Evolutionary conservation across 2,329 filamentous ascomycete species (phyloP).

Genomic region (Ciborinia camelliae): DNA sequence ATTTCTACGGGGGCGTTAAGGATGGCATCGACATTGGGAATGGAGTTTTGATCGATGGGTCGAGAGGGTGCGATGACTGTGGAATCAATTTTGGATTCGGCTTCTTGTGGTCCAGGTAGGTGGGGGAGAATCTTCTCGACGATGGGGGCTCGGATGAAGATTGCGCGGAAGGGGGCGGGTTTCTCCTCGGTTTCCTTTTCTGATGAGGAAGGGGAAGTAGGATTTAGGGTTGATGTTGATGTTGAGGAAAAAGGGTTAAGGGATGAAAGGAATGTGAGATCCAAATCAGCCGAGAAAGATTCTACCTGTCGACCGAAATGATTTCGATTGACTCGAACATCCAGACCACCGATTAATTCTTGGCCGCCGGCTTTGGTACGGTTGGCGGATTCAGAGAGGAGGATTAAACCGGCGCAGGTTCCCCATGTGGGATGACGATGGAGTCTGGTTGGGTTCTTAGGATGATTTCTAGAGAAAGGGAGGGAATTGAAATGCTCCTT

Average conservation of each 20-base stretch:
- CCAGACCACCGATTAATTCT: slow-evolving; percentile 86
- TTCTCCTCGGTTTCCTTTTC: slow-evolving; percentile 30
- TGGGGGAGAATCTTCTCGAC: slow-evolving; percentile 73
- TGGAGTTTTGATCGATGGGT: slow-evolving; percentile 23
- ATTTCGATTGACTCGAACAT: slow-evolving; percentile 88
- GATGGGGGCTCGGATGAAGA: slow-evolving; percentile 93
- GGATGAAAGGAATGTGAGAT: slow-evolving; percentile 63
- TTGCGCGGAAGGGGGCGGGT: slow-evolving; percentile 63
- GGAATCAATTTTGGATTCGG: slow-evolving; percentile 44
- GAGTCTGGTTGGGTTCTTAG: slow-evolving; percentile 49
- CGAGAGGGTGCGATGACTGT: slow-evolving; percentile 36
- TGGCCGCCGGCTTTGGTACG: slow-evolving; percentile 87
- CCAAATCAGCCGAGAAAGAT: slow-evolving; percentile 75
- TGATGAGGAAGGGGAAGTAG: slow-evolving; percentile 1
- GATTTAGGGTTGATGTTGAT: slow-evolving; percentile 23
- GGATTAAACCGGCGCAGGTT: slow-evolving; percentile 90
- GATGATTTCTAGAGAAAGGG: background rate
- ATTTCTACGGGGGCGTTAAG: slow-evolving; percentile 44
- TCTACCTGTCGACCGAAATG: slow-evolving; percentile 93
- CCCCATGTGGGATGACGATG: slow-evolving; percentile 85
- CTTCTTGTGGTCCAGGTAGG: slow-evolving; percentile 34
- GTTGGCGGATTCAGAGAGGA: slow-evolving; percentile 84
- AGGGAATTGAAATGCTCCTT: background rate
- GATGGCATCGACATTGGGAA: slow-evolving; percentile 25
- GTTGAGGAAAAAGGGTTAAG: no score